Evolutionary conservation across 345 rosid species (phyloP), one percentile per base, ranked within the genome.

Genomic region (Brassica rapa): DNA sequence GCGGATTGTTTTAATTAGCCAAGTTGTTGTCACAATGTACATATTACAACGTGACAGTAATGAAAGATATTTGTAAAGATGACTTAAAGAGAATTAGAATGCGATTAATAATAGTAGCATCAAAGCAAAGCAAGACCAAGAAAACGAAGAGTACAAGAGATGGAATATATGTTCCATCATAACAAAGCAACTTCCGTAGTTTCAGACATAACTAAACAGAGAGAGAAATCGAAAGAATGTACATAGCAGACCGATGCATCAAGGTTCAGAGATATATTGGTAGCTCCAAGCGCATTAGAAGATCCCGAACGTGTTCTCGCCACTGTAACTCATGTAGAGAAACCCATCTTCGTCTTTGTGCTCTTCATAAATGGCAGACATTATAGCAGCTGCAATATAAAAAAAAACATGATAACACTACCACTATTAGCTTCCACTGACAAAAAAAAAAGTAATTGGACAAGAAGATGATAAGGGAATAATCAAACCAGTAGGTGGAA

Each of bases 261-360:
- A 33, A 69, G 63, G 23, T 21, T 62, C 43, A 68, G 73, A 76
- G 49, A 46, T 29, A 25, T 2, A 27, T 27, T 27, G 4, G 23
- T 2, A 29, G 24, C 19, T 25, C 19, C n/a, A 64, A 4, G 1
- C 25, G 6, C 21, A 8, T 66, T 23, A 71, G 81, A 78, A 72
- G 82, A 78, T 71, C 55, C 90, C 88, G 11, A 87, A 87, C 4
- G 90, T 87, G 85, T 86, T 87, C 65, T 87, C 90, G 0, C 90
- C 90, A 37, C 88, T 86, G 85, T 87, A 87, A 59, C 83, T 87
- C 90, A 87, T 87, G 82, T 87, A 87, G 16, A 87, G 82, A 82
- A 87, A 87, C 23, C 88, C 86, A 46, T 87, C 89, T 70, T 85
- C 88, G 23, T 87, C 88, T 76, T 81, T 76, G 69, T 81, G 83